These are phyloP conservation scores for Licmophora abbreviata DNA, from an alignment of 108 stramenopile genomes.

Conservation along the genomic window DNA sequence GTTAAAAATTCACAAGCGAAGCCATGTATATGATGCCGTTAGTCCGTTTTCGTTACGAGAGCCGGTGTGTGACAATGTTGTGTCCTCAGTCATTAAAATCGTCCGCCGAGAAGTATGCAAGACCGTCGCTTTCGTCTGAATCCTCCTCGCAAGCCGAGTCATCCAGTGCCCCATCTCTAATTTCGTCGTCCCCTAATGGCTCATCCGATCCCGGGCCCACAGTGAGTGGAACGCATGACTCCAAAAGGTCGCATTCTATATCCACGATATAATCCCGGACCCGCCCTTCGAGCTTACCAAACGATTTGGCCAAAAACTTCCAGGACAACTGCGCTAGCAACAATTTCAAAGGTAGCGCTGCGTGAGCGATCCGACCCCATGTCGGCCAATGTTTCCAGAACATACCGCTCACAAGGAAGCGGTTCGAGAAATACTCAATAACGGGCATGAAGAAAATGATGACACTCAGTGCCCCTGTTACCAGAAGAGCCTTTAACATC, in stretches of 20 bases:
- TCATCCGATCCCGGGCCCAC: constrained; percentile 17
- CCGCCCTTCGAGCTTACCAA: constrained; percentile 31
- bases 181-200: neutral
- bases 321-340: constrained; percentile 63
- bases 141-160: no score
- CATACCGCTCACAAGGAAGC: constrained; percentile 41
- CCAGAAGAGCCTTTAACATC: constrained; percentile 28
- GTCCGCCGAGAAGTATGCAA: neutral
- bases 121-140: neutral
- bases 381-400: constrained; percentile 61
- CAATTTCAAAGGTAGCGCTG: constrained; percentile 78
- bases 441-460: constrained; percentile 49
- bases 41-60: no score
- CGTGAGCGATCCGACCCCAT: constrained; percentile 67
- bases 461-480: constrained; percentile 14
- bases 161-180: neutral
- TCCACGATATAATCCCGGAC: constrained; percentile 65
- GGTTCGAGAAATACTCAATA: constrained; percentile 40
- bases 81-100: constrained; percentile 2
- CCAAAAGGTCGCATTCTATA: constrained; percentile 65
- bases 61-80: no score
- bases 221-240: constrained; percentile 62
- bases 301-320: constrained; percentile 38
- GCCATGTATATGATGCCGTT: no score
- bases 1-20: no score